These are phyloP conservation scores for Volvox reticuliferus DNA, from an alignment of 139 green algal species.

Conservation along the genomic window DNA sequence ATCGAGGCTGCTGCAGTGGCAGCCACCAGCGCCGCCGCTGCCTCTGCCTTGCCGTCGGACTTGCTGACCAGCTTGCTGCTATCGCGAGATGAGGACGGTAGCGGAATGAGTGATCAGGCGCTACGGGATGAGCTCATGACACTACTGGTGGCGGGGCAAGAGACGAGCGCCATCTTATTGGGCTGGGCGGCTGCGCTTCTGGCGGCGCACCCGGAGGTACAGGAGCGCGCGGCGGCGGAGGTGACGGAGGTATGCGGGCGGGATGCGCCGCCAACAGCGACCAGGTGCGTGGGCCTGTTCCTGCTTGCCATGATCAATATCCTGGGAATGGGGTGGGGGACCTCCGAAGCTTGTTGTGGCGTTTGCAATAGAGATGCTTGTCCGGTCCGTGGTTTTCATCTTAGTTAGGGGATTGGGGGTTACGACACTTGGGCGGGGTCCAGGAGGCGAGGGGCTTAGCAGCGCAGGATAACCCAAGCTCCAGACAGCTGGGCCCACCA, in stretches of 20 bases:
- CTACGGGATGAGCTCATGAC: slow-evolving; percentile 92
- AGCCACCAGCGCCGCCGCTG: neutral
- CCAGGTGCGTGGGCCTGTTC: slow-evolving; percentile 20
- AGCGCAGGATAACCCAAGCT: too few species aligned
- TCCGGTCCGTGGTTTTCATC: too few species aligned
- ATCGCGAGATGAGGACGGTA: slow-evolving; percentile 71
- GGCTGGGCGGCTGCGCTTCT: slow-evolving; percentile 82
- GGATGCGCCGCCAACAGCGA: slow-evolving; percentile 12
- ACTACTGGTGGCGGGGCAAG: slow-evolving; percentile 86
- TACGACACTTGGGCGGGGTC: too few species aligned
- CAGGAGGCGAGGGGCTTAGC: too few species aligned
- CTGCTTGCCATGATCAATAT: too few species aligned
- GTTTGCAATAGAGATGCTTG: too few species aligned
- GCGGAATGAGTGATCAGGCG: slow-evolving; percentile 72
- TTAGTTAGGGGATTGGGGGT: too few species aligned
- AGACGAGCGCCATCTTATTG: slow-evolving; percentile 91
- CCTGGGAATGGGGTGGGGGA: too few species aligned
- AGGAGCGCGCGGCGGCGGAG: slow-evolving; percentile 61
- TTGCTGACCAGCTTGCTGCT: slow-evolving; percentile 82
- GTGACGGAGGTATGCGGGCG: slow-evolving; percentile 55
- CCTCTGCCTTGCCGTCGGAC: slow-evolving; percentile 33
- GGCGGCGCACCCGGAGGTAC: slow-evolving; percentile 74
- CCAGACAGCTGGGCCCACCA: too few species aligned
- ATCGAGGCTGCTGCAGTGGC: neutral
- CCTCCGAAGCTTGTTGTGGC: too few species aligned